Base-by-base conservation (phyloP, 768 basidiomycete genomes). In the Holtermanniella nyarrowii region DNA sequence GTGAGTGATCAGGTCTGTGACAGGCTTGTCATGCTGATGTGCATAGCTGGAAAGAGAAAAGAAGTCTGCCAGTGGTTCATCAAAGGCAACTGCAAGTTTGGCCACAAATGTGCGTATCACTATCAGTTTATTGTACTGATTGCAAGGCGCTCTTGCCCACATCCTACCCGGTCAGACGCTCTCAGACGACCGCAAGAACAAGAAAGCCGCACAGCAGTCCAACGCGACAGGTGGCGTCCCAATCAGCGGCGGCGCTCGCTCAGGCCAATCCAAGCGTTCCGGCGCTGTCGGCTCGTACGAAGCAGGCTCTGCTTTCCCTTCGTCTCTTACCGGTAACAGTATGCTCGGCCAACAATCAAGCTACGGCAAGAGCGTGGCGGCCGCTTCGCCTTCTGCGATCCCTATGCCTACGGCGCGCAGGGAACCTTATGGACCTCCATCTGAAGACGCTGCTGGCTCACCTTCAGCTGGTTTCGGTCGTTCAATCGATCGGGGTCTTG, bases 161-260 rank as follows among this genome's bases (percentile, higher is more conserved):
- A 77, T 99, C 49, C 77, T 90, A 5, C 93, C 93, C 0, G 93
- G 91, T 7, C 89, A 97, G 74, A 83, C 79, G 65, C 85, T 91
- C 82, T 79, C 84, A 5, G 91, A 93, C 87, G 93, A 97, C 66
- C 76, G 90, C 61, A 93, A 95, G 79, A 96, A 97, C 76, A 96
- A 96, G 61, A 70, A 71, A n/a, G 70, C 62, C 0, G 68, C 69
- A 0, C 72, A 73, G 48, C 59, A 58, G 21, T 7, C 31, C 31
- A 37, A 37, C 16, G 31, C 31, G 10, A 37, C 31, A 7, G 25
- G 22, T 22, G 51, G 44, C 11, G 45, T 22, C 11, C 13, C 44
- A 3, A 22, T 22, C 41, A 26, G 5, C 4, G 40, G 24, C 24
- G 31, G 10, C 10, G 31, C 61, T 61, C 61, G 52, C 53, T 31